These are phyloP conservation scores for Leccinum ponderosum DNA, from an alignment of 1,284 basidiomycete genomes.

Conservation along the genomic window DNA sequence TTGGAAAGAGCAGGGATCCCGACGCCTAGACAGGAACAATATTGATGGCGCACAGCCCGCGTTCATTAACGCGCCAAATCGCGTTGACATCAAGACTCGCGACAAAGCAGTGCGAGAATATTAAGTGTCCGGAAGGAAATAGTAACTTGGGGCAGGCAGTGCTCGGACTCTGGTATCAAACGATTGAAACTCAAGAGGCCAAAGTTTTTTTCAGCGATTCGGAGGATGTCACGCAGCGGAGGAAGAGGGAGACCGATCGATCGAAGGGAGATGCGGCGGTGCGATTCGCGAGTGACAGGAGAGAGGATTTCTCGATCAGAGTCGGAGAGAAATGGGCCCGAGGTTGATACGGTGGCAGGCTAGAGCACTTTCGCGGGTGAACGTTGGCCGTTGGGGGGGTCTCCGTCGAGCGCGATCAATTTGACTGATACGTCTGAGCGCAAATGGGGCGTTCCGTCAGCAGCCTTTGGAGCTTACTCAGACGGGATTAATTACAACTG, in stretches of 20 bases:
- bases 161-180: conserved; percentile 10
- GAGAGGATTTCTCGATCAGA: conserved; percentile 13
- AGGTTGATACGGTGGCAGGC: conserved; percentile 3
- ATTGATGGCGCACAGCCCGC: conserved; percentile 14
- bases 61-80: conserved; percentile 15
- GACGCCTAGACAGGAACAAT: neutral
- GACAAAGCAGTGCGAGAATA: conserved; percentile 9
- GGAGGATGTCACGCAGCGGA: neutral
- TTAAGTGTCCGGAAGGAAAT: neutral
- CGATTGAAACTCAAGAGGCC: neutral
- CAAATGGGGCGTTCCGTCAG: conserved; percentile 1
- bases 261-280: neutral
- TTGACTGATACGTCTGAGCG: conserved; percentile 4
- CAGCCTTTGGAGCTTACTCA: conserved; percentile 1
- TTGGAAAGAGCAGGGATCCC: neutral
- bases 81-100: conserved; percentile 6
- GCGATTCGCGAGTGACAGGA: conserved; percentile 13
- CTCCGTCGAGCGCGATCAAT: neutral
- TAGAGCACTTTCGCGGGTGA: conserved; percentile 14
- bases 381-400: neutral
- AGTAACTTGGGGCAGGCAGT: neutral
- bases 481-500: neutral
- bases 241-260: neutral
- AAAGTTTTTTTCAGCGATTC: neutral
- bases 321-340: conserved; percentile 5